These are phyloP conservation scores for Hymenoscyphus repandus DNA, from an alignment of 2,329 filamentous ascomycete genomes.

Conservation along the genomic window DNA sequence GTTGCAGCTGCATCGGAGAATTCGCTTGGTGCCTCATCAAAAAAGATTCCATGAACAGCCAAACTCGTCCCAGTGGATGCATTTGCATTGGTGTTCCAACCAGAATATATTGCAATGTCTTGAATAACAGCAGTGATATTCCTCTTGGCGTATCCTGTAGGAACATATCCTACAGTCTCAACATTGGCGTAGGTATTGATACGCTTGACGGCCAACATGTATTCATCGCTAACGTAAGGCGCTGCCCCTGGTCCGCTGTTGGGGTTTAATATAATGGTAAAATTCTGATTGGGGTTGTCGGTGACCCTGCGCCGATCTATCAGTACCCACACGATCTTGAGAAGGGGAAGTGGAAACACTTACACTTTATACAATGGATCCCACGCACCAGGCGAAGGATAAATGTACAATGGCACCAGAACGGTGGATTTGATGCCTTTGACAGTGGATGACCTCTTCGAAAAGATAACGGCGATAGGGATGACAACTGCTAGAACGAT, in stretches of 20 bases:
- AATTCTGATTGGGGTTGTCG: conserved; percentile 20
- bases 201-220: conserved; percentile 29
- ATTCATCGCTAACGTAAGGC: conserved; percentile 29
- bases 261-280: conserved; percentile 26
- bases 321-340: not conserved
- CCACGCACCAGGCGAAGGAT: conserved; percentile 19
- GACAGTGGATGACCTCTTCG: not conserved
- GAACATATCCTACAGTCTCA: conserved; percentile 36
- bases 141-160: conserved; percentile 30
- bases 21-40: conserved; percentile 12
- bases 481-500: conserved; percentile 9
- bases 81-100: conserved; percentile 23
- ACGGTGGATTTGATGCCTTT: conserved; percentile 5
- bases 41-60: conserved; percentile 17
- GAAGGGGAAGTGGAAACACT: not conserved
- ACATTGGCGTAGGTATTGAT: conserved; percentile 35
- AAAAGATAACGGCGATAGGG: conserved; percentile 8
- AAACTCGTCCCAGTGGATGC: conserved; percentile 3
- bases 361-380: conserved; percentile 20
- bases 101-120: conserved; percentile 34
- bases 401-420: conserved; percentile 24
- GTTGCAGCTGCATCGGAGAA: conserved; percentile 1
- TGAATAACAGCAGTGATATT: conserved; percentile 28
- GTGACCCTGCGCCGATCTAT: conserved; percentile 8
- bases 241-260: conserved; percentile 30